phyloP scores from a whole-genome alignment of 352 stramenopile species.

The Globisporangium abappressorium region DNA sequence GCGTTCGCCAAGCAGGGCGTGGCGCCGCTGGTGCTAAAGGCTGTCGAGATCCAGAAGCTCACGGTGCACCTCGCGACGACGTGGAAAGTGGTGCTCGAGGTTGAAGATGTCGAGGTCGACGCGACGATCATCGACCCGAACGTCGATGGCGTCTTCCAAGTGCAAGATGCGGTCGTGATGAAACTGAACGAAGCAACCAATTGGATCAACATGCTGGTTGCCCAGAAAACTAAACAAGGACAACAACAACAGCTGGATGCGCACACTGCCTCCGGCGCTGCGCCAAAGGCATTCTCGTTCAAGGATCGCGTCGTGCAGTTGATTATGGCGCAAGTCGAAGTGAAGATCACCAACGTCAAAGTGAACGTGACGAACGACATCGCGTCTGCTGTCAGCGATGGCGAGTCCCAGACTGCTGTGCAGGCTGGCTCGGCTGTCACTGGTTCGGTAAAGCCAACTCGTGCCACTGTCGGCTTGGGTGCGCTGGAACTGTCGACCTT shows the following conservation, averaged over 20 bases:
- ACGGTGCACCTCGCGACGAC: slow-evolving; percentile 45
- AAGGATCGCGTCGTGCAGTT: slow-evolving; percentile 64
- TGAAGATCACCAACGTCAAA: slow-evolving; percentile 44
- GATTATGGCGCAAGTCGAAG: slow-evolving; percentile 55
- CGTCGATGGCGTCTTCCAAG: slow-evolving; percentile 32
- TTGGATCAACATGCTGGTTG: slow-evolving; percentile 33
- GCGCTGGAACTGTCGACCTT: slow-evolving; percentile 40
- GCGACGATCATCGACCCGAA: slow-evolving; percentile 46
- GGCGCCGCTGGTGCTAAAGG: slow-evolving; percentile 37
- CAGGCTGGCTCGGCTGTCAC: background rate
- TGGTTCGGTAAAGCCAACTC: slow-evolving; percentile 27
- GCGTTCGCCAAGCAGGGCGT: slow-evolving; percentile 58
- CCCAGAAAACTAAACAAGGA: slow-evolving; percentile 31
- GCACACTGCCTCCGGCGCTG: slow-evolving; percentile 4
- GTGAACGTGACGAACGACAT: slow-evolving; percentile 33
- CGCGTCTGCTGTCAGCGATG: slow-evolving; percentile 23
- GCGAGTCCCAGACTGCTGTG: slow-evolving; percentile 13
- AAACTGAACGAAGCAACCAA: slow-evolving; percentile 43
- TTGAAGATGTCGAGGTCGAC: slow-evolving; percentile 46
- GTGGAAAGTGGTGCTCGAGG: slow-evolving; percentile 52
- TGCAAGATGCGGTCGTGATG: slow-evolving; percentile 54
- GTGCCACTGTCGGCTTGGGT: slow-evolving; percentile 30
- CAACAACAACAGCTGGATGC: slow-evolving; percentile 24
- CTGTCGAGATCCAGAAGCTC: slow-evolving; percentile 40
- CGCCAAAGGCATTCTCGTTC: slow-evolving; percentile 40